These are phyloP conservation scores for Globisporangium heterothallicum DNA, from an alignment of 352 stramenopile genomes.

Conservation along the genomic window DNA sequence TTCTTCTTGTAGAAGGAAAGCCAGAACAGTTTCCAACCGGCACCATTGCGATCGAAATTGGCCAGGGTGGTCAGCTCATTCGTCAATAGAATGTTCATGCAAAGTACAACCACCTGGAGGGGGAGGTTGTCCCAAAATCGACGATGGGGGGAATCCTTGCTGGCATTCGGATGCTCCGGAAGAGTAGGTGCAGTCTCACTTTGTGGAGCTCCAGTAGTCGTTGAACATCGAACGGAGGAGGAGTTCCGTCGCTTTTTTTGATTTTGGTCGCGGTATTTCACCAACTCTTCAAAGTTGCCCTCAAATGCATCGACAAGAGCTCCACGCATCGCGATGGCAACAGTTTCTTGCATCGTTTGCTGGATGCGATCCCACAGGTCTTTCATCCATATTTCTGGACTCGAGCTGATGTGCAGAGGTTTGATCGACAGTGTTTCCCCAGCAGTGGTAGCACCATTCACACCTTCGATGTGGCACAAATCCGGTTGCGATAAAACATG, in stretches of 20 bases:
- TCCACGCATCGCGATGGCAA: slow-evolving; percentile 25
- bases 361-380: slow-evolving; percentile 39
- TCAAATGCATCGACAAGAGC: slow-evolving; percentile 35
- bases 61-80: slow-evolving; percentile 42
- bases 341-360: slow-evolving; percentile 28
- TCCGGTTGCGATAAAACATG: background rate
- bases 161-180: background rate
- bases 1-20: slow-evolving; percentile 39
- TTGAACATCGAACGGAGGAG: background rate
- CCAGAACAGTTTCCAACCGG: slow-evolving; percentile 46
- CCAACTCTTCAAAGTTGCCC: slow-evolving; percentile 36
- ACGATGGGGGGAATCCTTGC: background rate
- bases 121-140: slow-evolving; percentile 34
- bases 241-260: slow-evolving; percentile 4
- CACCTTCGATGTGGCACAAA: slow-evolving; percentile 34
- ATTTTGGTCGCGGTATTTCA: slow-evolving; percentile 12
- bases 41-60: slow-evolving; percentile 27
- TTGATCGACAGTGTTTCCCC: slow-evolving; percentile 37
- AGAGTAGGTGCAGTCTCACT: background rate
- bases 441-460: slow-evolving; percentile 20
- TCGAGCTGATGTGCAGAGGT: slow-evolving; percentile 32
- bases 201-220: background rate
- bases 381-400: slow-evolving; percentile 65
- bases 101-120: slow-evolving; percentile 51
- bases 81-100: slow-evolving; percentile 50